Conservation (phyloP, 2,329 filamentous ascomycete genomes). For the Parascedosporium putredinis region DNA sequence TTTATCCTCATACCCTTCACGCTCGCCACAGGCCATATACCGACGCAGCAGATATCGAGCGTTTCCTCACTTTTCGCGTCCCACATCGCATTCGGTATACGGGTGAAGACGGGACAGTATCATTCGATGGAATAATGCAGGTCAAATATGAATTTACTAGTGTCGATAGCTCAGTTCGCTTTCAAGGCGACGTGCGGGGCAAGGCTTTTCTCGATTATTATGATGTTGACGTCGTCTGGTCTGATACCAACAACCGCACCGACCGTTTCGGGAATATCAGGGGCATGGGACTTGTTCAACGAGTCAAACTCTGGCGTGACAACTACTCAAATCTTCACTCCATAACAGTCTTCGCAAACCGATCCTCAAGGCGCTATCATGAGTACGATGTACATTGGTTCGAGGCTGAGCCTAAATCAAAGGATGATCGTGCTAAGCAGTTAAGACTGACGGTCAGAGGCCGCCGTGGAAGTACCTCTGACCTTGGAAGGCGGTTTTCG, state of each 20-base stretch:
- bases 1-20: slow-evolving; percentile 39
- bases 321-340: slow-evolving; percentile 36
- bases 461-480: slow-evolving; percentile 30
- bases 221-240: slow-evolving; percentile 42
- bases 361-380: slow-evolving; percentile 32
- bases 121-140: slow-evolving; percentile 37
- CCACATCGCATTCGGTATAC: slow-evolving; percentile 38
- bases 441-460: slow-evolving; percentile 30
- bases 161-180: slow-evolving; percentile 33
- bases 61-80: slow-evolving; percentile 35
- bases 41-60: slow-evolving; percentile 38
- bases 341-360: slow-evolving; percentile 36
- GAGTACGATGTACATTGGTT: slow-evolving; percentile 39
- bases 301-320: slow-evolving; percentile 42
- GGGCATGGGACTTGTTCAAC: slow-evolving; percentile 39
- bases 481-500: slow-evolving; percentile 30
- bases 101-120: slow-evolving; percentile 32
- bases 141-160: slow-evolving; percentile 42
- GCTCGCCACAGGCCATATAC: slow-evolving; percentile 39
- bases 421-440: slow-evolving; percentile 34
- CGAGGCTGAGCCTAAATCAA: slow-evolving; percentile 33
- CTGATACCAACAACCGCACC: slow-evolving; percentile 36
- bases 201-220: slow-evolving; percentile 40
- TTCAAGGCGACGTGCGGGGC: slow-evolving; percentile 37
- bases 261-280: slow-evolving; percentile 39